Evolutionary conservation across 2,329 filamentous ascomycete genomes (phyloP).

Genomic region (Hypoxylon sp.): DNA sequence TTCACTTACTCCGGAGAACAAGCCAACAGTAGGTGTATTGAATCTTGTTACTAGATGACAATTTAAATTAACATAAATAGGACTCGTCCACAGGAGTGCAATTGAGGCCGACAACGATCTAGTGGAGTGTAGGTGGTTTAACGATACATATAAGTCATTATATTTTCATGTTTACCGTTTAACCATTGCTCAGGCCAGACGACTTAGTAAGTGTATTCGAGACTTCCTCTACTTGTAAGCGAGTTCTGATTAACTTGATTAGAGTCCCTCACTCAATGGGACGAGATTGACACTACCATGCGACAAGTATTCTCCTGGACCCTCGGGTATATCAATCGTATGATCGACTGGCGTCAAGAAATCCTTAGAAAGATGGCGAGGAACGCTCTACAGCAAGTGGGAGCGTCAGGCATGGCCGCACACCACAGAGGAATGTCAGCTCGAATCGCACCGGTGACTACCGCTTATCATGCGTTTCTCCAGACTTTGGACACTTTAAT

Average conservation of each 20-base stretch:
- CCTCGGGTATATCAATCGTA: slow-evolving; percentile 27
- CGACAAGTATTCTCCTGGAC: slow-evolving; percentile 17
- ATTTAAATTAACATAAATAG: not conserved
- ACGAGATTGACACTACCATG: not conserved
- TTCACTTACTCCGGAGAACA: not conserved
- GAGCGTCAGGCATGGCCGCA: no score
- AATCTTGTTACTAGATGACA: not conserved
- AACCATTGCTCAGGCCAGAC: slow-evolving; percentile 3
- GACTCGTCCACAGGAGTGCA: slow-evolving; percentile 12
- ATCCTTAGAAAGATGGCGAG: not conserved
- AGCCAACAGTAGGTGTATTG: slow-evolving; percentile 18
- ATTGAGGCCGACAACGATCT: slow-evolving; percentile 22
- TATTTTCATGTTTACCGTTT: slow-evolving; percentile 21
- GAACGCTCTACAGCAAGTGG: no score
- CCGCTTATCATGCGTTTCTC: not conserved
- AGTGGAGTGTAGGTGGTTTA: slow-evolving; percentile 7
- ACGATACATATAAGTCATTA: not conserved
- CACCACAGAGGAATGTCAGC: not conserved
- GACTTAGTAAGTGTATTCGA: slow-evolving; percentile 24
- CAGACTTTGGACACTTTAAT: not conserved
- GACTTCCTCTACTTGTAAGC: not conserved
- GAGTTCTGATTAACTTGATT: slow-evolving; percentile 7
- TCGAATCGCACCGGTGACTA: not conserved
- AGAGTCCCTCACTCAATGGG: slow-evolving; percentile 8
- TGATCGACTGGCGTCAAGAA: slow-evolving; percentile 20